Percentiles rank a stretch among this genome's conserved stretches.
These are phyloP conservation scores for Tolypocladium tropicale DNA, from an alignment of 2,329 filamentous ascomycete species.

Conservation along the genomic window DNA sequence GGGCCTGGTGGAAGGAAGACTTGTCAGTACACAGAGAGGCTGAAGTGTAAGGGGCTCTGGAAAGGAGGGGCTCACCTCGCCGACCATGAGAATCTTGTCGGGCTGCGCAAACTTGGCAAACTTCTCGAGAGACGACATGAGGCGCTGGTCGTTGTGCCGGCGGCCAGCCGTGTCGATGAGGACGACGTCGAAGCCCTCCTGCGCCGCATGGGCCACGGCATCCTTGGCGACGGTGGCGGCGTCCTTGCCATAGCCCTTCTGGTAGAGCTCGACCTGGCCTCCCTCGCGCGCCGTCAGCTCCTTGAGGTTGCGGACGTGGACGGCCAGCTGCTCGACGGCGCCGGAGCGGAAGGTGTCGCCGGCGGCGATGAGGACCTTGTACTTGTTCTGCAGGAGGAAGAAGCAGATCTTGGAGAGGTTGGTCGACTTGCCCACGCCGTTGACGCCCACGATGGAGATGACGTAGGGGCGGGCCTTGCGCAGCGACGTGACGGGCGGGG, in stretches of 20 bases:
- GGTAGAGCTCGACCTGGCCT: constrained; percentile 80
- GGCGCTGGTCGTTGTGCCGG: constrained; percentile 85
- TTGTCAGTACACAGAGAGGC: neutral
- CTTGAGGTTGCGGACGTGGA: constrained; percentile 87
- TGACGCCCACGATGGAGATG: constrained; percentile 96
- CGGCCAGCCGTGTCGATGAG: constrained; percentile 94
- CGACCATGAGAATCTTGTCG: constrained; percentile 98
- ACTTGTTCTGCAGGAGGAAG: constrained; percentile 94
- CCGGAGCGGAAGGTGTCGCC: constrained; percentile 96
- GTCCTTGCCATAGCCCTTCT: constrained; percentile 97
- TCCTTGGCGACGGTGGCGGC: constrained; percentile 92
- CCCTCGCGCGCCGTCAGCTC: constrained; percentile 80
- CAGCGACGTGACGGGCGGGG: constrained; percentile 53
- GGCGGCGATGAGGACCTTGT: constrained; percentile 86
- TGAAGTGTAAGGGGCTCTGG: neutral
- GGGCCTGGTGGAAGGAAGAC: constrained; percentile 43
- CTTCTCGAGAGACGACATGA: constrained; percentile 96
- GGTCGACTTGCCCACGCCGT: constrained; percentile 96
- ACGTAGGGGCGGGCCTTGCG: constrained; percentile 73
- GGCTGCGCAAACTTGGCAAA: constrained; percentile 94
- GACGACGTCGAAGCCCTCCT: constrained; percentile 79
- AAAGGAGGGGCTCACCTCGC: constrained; percentile 30
- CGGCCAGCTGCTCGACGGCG: constrained; percentile 91
- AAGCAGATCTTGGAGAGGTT: constrained; percentile 97
- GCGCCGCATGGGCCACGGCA: constrained; percentile 70